Evolutionary conservation across 495 filamentous ascomycete genomes (phyloP).

Genomic region (Massariosphaeria phaeospora): DNA sequence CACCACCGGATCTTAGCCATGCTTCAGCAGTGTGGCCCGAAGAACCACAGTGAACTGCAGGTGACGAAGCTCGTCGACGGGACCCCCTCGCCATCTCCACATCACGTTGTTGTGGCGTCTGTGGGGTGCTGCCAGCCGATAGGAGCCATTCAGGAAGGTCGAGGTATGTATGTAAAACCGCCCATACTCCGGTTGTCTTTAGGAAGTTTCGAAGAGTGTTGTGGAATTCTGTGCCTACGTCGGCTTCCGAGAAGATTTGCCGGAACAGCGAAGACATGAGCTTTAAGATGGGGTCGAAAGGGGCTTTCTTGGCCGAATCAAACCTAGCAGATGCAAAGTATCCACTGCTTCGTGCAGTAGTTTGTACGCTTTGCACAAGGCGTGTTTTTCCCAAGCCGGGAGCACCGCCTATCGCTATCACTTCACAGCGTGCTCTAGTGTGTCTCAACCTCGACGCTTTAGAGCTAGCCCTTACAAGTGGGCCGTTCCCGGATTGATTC

Average conservation of each 20-base stretch:
- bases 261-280: conserved; percentile 77
- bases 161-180: conserved; percentile 67
- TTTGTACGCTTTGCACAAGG: conserved; percentile 71
- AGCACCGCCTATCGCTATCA: conserved; percentile 69
- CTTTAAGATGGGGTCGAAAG: conserved; percentile 78
- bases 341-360: conserved; percentile 64
- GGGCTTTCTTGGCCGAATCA: conserved; percentile 70
- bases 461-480: conserved; percentile 37
- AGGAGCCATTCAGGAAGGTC: conserved; percentile 69
- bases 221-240: conserved; percentile 79
- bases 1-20: conserved; percentile 62
- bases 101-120: conserved; percentile 25
- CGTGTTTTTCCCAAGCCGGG: conserved; percentile 81
- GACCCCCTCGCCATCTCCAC: conserved; percentile 17
- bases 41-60: conserved; percentile 24
- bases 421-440: conserved; percentile 66
- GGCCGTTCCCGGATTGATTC: conserved; percentile 16
- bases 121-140: conserved; percentile 46
- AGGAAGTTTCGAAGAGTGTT: conserved; percentile 66
- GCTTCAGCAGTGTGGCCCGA: conserved; percentile 56
- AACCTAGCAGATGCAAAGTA: conserved; percentile 85
- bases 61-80: conserved; percentile 19
- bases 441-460: conserved; percentile 56
- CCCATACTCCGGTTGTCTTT: conserved; percentile 61
- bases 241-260: conserved; percentile 85